Base-by-base conservation (phyloP, 768 basidiomycete species). In the Auricularia sp. region DNA sequence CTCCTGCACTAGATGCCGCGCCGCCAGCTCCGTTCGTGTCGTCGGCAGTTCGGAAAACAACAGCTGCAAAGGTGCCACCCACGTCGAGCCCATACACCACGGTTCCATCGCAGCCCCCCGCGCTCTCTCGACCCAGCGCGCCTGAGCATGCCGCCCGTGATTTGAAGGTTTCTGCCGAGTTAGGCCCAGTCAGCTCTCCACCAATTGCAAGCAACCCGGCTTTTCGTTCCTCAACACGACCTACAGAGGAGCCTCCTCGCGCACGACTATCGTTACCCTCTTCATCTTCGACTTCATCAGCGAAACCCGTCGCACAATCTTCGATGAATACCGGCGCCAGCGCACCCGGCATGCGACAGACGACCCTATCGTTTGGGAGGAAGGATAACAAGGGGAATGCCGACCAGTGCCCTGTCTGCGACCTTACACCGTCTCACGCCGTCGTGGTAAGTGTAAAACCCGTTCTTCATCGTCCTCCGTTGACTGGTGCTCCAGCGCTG, bases 401-500 rank as follows among this genome's bases (percentile, higher is more conserved):
- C 6, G 47, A 16, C 21, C 56, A 34, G 23, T 59, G 23, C 56
- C 56, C 23, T 59, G 56, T 59, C 21, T 59, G 56, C 56, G 29
- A 51, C 10, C 7, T 5, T 16, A 12, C 47, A 14, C 39, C 39
- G 10, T 16, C 47, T 10, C 47, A 51, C 18, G 11, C 47, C 21
- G 47, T 51, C 16, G 18, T 51, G 47, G 47, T 51, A 51, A 12
- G 47, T 51, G 16, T 42, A 7, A 18, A 51, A 12, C 6, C 21
- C 6, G 11, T 21, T 8, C 47, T 10, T 62, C 72, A 3, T 67
- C 61, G 3, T 43, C 74, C 5, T 90, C 87, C 66, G 70, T 73
- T 3, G 74, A 88, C 47, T 90, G 88, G 65, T 74, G 72, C 53
- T 68, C 67, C 73, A 82, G 70, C 77, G 80, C 34, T 91, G 90